Base-by-base conservation (phyloP, 768 basidiomycete genomes). In the Auriscalpium microsporum region DNA sequence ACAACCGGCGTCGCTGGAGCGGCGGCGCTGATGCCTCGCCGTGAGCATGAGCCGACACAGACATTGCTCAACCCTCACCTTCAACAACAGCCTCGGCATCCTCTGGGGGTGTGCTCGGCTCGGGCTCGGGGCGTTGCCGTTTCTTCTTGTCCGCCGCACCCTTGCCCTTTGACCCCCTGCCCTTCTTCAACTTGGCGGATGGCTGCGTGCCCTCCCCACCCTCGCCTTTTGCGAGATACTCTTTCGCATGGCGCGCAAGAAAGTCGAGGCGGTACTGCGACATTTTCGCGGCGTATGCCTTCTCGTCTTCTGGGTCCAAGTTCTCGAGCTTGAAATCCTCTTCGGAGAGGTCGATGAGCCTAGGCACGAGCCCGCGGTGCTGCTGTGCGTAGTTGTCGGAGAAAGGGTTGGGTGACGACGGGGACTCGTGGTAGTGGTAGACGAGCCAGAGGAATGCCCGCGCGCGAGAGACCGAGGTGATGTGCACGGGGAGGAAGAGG, bases 391-490 rank as follows among this genome's bases (percentile, higher is more conserved):
- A 64, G 8, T 69, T 66, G 49, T 69, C 67, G 23, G 67, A 61
- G 61, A 76, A 77, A 1, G 75, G 72, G 52, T 77, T 77, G 33
- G 54, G 56, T 1, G 61, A 54, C 1, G 45, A 48, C 9, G 68
- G 60, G 16, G 62, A 61, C 61, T 80, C 78, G 61, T 77, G 70
- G 62, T 78, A 76, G 58, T 76, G 75, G 62, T 72, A 75, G 50
- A 75, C 64, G 28, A 79, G 68, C 71, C 75, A 76, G 28, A 80
- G 73, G 58, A 80, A 74, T 4, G 74, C 75, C 11, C 64, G 67
- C 0, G 78, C 76, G 14, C 77, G 74, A 38, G 73, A 70, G 10
- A 54, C 58, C 8, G 77, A 74, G 3, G 76, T 71, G 40, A 75
- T 57, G 37, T 66, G 58, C 38, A 71, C 66, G 7, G 75, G 73